phyloP scores from a whole-genome alignment of 495 filamentous ascomycete species.

The Aspergillus conjunctus region DNA sequence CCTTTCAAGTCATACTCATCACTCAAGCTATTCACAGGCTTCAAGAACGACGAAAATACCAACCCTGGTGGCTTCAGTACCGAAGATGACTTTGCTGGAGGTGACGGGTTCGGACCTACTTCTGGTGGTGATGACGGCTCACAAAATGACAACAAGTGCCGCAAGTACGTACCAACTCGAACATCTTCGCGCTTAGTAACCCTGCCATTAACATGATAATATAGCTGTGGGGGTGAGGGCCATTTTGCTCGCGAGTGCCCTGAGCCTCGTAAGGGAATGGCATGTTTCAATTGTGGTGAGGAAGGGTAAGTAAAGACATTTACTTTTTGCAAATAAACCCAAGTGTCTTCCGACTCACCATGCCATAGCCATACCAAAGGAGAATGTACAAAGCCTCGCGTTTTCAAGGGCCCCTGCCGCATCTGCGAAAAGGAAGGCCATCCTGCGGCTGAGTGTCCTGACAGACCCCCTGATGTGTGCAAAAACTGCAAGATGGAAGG shows the following conservation, averaged over 20 bases:
- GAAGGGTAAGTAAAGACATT: constrained; percentile 56
- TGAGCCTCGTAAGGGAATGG: constrained; percentile 48
- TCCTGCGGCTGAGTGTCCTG: constrained; percentile 68
- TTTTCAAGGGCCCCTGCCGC: constrained; percentile 72
- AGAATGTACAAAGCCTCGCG: constrained; percentile 66
- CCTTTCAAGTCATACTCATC: neutral
- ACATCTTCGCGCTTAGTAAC: neutral
- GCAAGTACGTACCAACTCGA: constrained; percentile 42
- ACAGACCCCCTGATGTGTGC: constrained; percentile 64
- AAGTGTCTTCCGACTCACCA: constrained; percentile 7
- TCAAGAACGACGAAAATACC: constrained; percentile 23
- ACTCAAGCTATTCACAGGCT: neutral
- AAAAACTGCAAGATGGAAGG: constrained; percentile 76
- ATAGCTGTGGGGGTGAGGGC: constrained; percentile 54
- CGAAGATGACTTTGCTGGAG: constrained; percentile 10
- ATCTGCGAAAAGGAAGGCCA: constrained; percentile 75
- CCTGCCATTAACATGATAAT: constrained; percentile 1
- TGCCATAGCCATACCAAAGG: constrained; percentile 59
- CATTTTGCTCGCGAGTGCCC: constrained; percentile 64
- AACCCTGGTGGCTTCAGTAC: constrained; percentile 16
- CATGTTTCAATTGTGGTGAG: constrained; percentile 81
- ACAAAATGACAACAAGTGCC: constrained; percentile 40
- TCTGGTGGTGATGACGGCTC: constrained; percentile 21
- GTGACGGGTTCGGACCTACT: constrained; percentile 14
- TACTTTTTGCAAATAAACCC: neutral